Base-by-base conservation (phyloP, 2,329 filamentous ascomycete species). In the Pezicula carpinea region DNA sequence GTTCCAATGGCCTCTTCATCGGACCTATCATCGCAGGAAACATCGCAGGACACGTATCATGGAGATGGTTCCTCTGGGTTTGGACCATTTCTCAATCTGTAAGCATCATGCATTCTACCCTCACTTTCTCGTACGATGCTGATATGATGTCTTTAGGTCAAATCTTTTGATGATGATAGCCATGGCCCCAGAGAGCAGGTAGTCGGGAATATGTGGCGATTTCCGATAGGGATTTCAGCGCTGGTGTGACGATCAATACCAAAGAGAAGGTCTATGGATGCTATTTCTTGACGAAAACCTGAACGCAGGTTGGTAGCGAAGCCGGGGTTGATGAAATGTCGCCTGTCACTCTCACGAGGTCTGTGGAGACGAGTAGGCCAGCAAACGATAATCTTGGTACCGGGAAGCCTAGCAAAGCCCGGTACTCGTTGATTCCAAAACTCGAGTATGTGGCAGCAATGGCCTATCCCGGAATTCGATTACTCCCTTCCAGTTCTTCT, bases 131-230 rank as follows among this genome's bases (percentile, higher is more conserved):
- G 14, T n/a, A 15, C 13, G 34, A 13, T 18, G 11, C 46, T 55
- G 43, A 53, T 47, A 23, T 18, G 14, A 4, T 29, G 26, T 29
- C 14, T 23, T 79, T 5, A 71, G 64, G 3, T 55, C n/a, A 73
- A 4, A 71, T 72, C 0, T 65, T 76, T 26, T 39, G 77, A 10
- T 65, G 78, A 58, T 68, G 75, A 55, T 82, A 19, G 77, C 81
- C 58, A 67, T 77, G 56, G 82, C 82, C 55, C 80, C 80, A 0
- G 80, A 84, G 58, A 83, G 80, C 0, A 75, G 75, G 47, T 83
- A 73, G 74, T 47, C 74, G 79, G 14, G 14, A 43, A 19, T 13
- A 11, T 17, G 29, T 19, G 33, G 14, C 5, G 32, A 42, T 18
- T 39, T 51, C 35, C 40, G 44, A 33, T 33, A 7, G 11, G 4